Conservation (phyloP, 2,329 filamentous ascomycete genomes). For the Aspergillaceae sp. region DNA sequence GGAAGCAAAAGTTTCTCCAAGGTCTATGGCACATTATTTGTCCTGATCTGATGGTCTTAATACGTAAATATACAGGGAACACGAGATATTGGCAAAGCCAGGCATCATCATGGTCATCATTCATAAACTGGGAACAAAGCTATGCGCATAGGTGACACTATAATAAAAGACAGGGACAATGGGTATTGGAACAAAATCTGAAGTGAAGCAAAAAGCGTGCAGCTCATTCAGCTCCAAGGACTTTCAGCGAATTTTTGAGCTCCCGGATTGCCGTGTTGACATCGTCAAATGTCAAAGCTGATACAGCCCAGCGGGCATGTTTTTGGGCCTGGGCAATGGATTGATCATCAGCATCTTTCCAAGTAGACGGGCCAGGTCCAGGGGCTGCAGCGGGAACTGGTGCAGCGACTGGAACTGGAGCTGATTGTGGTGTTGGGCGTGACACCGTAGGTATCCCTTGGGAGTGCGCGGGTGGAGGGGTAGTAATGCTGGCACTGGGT, state of each 20-base stretch:
- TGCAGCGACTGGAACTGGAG: slow-evolving; percentile 8
- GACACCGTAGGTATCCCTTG: slow-evolving; percentile 13
- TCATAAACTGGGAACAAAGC: background rate
- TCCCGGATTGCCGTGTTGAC: slow-evolving; percentile 83
- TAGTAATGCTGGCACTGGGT: slow-evolving; percentile 16
- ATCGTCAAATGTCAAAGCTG: slow-evolving; percentile 93
- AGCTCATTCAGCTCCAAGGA: slow-evolving; percentile 54
- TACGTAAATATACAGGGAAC: too few relatives aligned
- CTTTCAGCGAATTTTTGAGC: slow-evolving; percentile 62
- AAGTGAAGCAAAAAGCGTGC: background rate
- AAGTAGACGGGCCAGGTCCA: slow-evolving; percentile 2
- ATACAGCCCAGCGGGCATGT: slow-evolving; percentile 94
- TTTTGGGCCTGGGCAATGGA: slow-evolving; percentile 77
- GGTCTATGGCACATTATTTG: too few relatives aligned
- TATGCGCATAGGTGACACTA: too few relatives aligned
- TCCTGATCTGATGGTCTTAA: too few relatives aligned
- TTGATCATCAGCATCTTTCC: slow-evolving; percentile 54
- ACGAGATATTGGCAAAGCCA: too few relatives aligned
- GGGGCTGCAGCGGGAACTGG: slow-evolving; percentile 18
- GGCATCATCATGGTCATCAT: background rate
- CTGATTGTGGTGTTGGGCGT: slow-evolving; percentile 10
- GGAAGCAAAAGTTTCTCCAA: too few relatives aligned
- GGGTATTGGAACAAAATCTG: background rate
- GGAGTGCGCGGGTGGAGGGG: slow-evolving; percentile 4
- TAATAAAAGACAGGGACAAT: too few relatives aligned